Percentiles rank a stretch among this genome's conserved stretches.
Evolutionary conservation across 305 asterid genomes (phyloP).

Genomic region (Fraxinus sp.): DNA sequence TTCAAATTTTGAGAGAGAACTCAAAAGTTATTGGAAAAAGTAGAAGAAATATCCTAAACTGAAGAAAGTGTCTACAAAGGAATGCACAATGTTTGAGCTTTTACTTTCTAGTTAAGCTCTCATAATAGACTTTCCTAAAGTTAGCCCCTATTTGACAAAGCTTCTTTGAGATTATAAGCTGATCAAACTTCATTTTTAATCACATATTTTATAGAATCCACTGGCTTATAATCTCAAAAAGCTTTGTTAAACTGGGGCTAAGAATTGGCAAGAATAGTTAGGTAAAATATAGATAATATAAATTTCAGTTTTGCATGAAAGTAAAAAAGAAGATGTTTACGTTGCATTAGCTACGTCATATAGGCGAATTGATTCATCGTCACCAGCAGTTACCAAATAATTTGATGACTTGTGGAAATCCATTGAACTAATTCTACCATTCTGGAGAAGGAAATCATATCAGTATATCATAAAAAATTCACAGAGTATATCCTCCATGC

Average conservation of each 20-base stretch:
- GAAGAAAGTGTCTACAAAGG: neutral
- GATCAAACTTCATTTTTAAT: neutral
- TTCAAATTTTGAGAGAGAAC: neutral
- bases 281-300: neutral
- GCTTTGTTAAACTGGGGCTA: neutral
- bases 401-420: conserved; percentile 87
- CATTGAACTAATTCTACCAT: conserved; percentile 95
- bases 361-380: conserved; percentile 91
- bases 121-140: neutral
- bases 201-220: neutral
- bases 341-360: conserved; percentile 88
- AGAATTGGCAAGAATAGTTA: neutral
- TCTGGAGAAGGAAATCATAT: conserved; percentile 51
- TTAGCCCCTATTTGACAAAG: neutral
- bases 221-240: neutral
- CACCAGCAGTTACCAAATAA: conserved; percentile 93
- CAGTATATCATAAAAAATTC: neutral
- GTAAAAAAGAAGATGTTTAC: conserved; percentile 41
- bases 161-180: neutral
- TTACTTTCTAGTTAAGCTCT: neutral
- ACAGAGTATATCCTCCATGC: neutral
- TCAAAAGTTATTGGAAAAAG: neutral
- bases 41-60: neutral
- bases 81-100: neutral
- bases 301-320: neutral